A percentile compares a stretch with the other conserved stretches of the same genome.
Conservation (phyloP, 768 basidiomycete species). For the Coprinopsis cinerea region DNA sequence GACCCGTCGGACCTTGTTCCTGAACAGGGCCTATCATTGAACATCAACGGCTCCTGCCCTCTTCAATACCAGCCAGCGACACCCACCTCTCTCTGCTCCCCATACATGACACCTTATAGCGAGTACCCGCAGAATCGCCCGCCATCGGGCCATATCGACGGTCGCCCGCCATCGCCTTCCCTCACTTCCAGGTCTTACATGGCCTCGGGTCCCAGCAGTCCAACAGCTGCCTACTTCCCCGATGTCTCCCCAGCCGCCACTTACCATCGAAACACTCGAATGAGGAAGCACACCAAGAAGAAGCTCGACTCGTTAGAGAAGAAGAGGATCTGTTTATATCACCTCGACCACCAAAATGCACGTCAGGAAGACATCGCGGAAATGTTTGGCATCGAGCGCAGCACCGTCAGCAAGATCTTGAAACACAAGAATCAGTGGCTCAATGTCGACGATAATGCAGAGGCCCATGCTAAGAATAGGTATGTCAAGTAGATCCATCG, state of each 20-base stretch:
- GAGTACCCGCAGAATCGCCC: slow-evolving; percentile 27
- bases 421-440: slow-evolving; percentile 84
- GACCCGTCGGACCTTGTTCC: background rate
- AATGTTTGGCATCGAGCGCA: slow-evolving; percentile 75
- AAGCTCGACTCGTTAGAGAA: slow-evolving; percentile 72
- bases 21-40: slow-evolving; percentile 11
- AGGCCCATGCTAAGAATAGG: slow-evolving; percentile 67
- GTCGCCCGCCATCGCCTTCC: slow-evolving; percentile 57
- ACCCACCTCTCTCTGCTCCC: slow-evolving; percentile 37
- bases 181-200: slow-evolving; percentile 49
- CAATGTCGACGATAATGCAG: slow-evolving; percentile 51
- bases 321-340: slow-evolving; percentile 67
- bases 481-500: slow-evolving; percentile 24
- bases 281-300: slow-evolving; percentile 56
- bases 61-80: slow-evolving; percentile 43
- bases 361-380: slow-evolving; percentile 83
- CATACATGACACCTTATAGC: slow-evolving; percentile 36
- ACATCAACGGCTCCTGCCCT: slow-evolving; percentile 17
- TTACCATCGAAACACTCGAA: background rate
- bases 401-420: slow-evolving; percentile 91
- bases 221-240: slow-evolving; percentile 16
- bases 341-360: slow-evolving; percentile 54
- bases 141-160: slow-evolving; percentile 30
- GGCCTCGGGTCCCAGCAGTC: slow-evolving; percentile 44
- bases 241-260: background rate